Evolutionary conservation across 345 rosid species (phyloP).

Genomic region (Fremontodendron californicum): DNA sequence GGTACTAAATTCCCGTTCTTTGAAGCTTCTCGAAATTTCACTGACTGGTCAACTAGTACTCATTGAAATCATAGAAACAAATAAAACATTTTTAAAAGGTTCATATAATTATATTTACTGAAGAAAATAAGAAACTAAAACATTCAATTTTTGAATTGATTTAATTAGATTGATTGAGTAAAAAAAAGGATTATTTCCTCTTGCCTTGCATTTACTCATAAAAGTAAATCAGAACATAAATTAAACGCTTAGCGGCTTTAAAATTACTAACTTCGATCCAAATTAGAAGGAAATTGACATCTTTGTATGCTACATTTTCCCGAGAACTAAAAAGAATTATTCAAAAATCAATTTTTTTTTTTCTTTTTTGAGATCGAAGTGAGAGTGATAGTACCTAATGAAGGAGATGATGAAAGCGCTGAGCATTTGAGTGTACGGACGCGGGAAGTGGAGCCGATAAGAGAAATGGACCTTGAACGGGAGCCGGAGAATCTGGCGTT

Average conservation of each 20-base stretch:
- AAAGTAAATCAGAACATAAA: background rate
- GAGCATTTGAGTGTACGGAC: conserved; percentile 33
- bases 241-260: background rate
- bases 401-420: conserved; percentile 36
- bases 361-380: background rate
- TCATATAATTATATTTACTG: background rate
- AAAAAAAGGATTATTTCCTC: background rate
- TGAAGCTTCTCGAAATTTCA: conserved; percentile 62
- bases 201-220: background rate
- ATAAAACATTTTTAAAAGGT: background rate
- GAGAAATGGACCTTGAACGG: conserved; percentile 21
- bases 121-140: background rate
- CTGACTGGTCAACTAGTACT: conserved; percentile 44
- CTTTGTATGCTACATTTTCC: background rate
- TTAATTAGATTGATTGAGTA: background rate
- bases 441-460: conserved; percentile 23
- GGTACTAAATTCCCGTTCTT: conserved; percentile 78
- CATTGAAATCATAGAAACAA: background rate
- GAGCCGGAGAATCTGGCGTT: conserved; percentile 27
- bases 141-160: background rate
- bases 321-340: conserved; percentile 7
- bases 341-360: background rate
- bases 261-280: background rate
- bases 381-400: conserved; percentile 34
- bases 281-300: background rate